Conservation (phyloP, 208 protist genomes). For the Polymyxa betae region DNA sequence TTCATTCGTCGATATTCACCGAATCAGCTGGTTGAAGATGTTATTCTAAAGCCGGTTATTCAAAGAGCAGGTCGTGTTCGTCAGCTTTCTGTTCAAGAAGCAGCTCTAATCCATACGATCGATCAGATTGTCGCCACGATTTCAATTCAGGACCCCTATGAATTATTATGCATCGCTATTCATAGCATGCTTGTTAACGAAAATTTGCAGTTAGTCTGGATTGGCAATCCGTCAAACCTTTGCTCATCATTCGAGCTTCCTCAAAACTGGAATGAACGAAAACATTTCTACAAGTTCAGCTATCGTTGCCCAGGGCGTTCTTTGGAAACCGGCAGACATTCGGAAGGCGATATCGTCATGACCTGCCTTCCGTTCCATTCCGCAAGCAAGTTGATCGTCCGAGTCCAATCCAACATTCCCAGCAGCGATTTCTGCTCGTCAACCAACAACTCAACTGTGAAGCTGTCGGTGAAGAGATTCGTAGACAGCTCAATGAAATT, state of each 20-base stretch:
- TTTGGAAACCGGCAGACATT: neutral
- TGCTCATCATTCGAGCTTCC: neutral
- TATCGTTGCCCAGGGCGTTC: neutral
- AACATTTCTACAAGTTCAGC: neutral
- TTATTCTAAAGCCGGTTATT: too few species aligned
- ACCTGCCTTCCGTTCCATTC: neutral
- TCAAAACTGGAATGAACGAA: neutral
- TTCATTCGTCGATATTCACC: too few species aligned
- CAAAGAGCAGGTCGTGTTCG: too few species aligned
- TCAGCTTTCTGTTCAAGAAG: too few species aligned
- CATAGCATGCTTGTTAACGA: neutral
- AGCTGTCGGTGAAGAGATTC: neutral
- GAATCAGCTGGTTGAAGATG: too few species aligned
- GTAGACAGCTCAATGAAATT: neutral
- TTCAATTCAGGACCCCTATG: neutral
- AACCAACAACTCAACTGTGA: neutral
- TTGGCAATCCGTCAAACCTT: neutral
- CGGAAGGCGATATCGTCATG: neutral
- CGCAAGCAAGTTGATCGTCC: neutral
- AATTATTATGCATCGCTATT: neutral
- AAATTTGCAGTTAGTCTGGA: neutral
- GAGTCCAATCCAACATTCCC: neutral
- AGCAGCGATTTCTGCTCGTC: neutral
- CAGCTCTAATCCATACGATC: too few species aligned
- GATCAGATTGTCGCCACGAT: too few species aligned